phyloP scores from a whole-genome alignment of 495 filamentous ascomycete genomes.

The Penicillium daleae region DNA sequence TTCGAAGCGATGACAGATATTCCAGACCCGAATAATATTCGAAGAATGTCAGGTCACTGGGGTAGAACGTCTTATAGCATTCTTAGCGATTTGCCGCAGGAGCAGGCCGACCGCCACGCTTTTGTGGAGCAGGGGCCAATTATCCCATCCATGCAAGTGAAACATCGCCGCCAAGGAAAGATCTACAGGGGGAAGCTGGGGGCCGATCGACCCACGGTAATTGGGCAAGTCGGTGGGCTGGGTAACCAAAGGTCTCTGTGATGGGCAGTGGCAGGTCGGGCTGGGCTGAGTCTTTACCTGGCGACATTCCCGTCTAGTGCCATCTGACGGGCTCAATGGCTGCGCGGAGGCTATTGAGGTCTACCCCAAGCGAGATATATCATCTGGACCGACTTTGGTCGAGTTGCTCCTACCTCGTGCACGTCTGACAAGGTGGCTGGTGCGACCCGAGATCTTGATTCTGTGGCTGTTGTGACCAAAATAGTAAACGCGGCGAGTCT shows the following conservation, averaged over 20 bases:
- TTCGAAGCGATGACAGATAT: conserved; percentile 1
- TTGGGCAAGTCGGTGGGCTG: not conserved
- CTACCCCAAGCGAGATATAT: not conserved
- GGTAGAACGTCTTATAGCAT: conserved; percentile 29
- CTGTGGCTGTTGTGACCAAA: not conserved
- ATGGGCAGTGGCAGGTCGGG: not conserved
- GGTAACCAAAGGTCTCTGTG: not conserved
- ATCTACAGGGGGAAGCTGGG: conserved; percentile 25
- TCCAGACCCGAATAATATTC: not conserved
- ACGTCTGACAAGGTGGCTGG: not conserved
- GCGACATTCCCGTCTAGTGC: not conserved
- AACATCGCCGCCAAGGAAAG: conserved; percentile 14
- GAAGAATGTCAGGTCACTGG: conserved; percentile 20
- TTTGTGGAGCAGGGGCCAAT: conserved; percentile 14
- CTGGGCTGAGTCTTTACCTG: not conserved
- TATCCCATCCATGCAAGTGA: conserved; percentile 9
- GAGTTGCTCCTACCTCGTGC: not conserved
- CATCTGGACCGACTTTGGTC: not conserved
- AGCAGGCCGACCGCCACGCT: conserved; percentile 13
- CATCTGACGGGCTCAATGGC: conserved; percentile 1
- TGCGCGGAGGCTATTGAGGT: not conserved
- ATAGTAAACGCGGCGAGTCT: not conserved
- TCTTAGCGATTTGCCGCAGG: not conserved
- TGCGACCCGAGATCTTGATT: not conserved
- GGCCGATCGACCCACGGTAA: not conserved